These are phyloP conservation scores for Cyathus striatus DNA, from an alignment of 768 basidiomycete species.

Conservation along the genomic window DNA sequence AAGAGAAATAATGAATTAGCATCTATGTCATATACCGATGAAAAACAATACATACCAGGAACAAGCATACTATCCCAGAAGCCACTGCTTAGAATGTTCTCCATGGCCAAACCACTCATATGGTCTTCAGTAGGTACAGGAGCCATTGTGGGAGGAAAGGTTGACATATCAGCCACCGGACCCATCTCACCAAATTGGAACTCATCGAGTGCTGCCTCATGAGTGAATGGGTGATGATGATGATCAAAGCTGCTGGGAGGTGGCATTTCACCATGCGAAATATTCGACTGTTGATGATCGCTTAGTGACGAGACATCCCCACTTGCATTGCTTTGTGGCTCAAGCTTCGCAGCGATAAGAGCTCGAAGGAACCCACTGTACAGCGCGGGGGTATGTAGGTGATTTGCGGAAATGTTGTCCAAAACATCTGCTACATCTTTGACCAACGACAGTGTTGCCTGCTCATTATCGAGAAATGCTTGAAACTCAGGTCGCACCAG, in stretches of 20 bases:
- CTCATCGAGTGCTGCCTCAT: slow-evolving; percentile 35
- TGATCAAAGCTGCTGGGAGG: slow-evolving; percentile 4
- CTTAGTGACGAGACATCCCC: slow-evolving; percentile 14
- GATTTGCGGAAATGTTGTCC: slow-evolving; percentile 71
- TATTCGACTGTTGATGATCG: slow-evolving; percentile 2
- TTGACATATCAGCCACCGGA: slow-evolving; percentile 74
- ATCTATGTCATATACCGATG: not conserved
- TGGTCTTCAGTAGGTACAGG: slow-evolving; percentile 36
- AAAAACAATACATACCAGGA: slow-evolving; percentile 52
- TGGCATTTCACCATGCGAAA: slow-evolving; percentile 19
- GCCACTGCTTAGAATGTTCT: slow-evolving; percentile 69
- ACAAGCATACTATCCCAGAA: slow-evolving; percentile 90
- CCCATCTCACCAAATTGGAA: slow-evolving; percentile 85
- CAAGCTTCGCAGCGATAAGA: slow-evolving; percentile 55
- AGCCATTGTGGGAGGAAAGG: slow-evolving; percentile 87
- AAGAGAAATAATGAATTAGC: slow-evolving; percentile 1
- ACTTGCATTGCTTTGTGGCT: slow-evolving; percentile 9
- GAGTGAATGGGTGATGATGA: slow-evolving; percentile 9
- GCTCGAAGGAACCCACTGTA: slow-evolving; percentile 83
- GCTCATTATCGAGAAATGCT: slow-evolving; percentile 68
- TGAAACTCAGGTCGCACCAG: slow-evolving; percentile 83
- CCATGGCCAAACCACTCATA: slow-evolving; percentile 64
- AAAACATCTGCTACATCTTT: slow-evolving; percentile 80
- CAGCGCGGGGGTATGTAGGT: slow-evolving; percentile 84
- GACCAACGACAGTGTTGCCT: slow-evolving; percentile 62